Conservation (phyloP, 1,284 basidiomycete genomes). For the Golubevia sp. region DNA sequence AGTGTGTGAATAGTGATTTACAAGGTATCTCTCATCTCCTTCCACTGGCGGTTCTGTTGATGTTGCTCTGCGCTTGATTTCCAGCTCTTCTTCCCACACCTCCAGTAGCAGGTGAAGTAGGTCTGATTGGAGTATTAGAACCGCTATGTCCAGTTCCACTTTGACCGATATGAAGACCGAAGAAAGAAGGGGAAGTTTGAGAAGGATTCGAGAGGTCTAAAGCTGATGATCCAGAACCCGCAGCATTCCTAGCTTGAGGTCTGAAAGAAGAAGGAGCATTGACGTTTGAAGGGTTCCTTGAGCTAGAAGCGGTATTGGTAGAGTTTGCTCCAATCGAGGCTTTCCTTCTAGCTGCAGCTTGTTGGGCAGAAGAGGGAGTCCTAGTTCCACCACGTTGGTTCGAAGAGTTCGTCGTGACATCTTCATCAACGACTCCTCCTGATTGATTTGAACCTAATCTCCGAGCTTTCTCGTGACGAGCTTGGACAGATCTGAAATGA, state of each 20-base stretch:
- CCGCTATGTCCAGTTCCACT: not conserved
- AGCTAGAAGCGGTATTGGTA: not conserved
- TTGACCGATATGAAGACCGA: not conserved
- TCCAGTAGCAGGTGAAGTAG: not conserved
- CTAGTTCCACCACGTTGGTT: too few relatives aligned
- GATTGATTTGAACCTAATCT: too few relatives aligned
- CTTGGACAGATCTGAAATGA: slow-evolving; percentile 51
- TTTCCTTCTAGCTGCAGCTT: not conserved
- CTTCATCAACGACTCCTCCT: too few relatives aligned
- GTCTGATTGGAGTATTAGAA: not conserved
- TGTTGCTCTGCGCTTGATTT: not conserved
- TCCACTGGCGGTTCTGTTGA: not conserved
- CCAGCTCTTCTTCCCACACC: not conserved
- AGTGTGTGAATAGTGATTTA: too few relatives aligned
- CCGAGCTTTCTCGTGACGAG: slow-evolving; percentile 41
- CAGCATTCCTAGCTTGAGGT: not conserved
- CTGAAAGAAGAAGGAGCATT: not conserved
- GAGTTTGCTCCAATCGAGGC: not conserved
- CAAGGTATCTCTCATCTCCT: too few relatives aligned
- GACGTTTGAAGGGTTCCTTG: not conserved
- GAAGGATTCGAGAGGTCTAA: not conserved
- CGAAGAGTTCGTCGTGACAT: too few relatives aligned
- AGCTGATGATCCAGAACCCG: not conserved
- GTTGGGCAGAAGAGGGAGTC: not conserved
- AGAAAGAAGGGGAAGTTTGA: not conserved